Base-by-base conservation (phyloP, 208 protist genomes). In the Wallacemonas sp. region DNA sequence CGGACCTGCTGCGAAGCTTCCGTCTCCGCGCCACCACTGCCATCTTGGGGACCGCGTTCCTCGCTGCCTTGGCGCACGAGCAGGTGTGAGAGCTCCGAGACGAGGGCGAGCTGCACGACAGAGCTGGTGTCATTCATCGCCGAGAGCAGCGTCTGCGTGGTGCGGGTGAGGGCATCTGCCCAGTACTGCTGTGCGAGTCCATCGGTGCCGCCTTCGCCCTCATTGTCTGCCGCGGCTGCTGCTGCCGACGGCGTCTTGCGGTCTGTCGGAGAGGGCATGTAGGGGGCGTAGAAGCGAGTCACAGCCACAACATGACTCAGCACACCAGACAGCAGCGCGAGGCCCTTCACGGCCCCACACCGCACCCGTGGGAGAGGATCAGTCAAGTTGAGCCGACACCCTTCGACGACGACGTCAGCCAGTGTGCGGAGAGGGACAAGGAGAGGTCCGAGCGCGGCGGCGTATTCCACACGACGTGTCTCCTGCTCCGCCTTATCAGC, bases 81-180 rank as follows among this genome's bases (percentile, higher is more conserved):
- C 4, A 86, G 64, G 46, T 84, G 74, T 0, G 82, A 74, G 19
- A 92, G 72, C 66, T 87, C 77, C 31, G 86, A 81, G 22, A 87
- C 77, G 28, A 88, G 75, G n/a, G 77, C 70, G 3, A 92, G 66
- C 70, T 84, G 82, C 62, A 92, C 86, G 5, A 67, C 69, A 12
- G 86, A 77, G 72, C 76, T 84, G 30, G 58, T 65, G 75, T 88
- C 86, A 2, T 62, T 75, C 44, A 87, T 73, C 31, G 86, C 70
- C 19, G 60, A 63, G 70, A 92, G 75, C 21, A 92, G 75, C 8
- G 77, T 62, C 17, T 78, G 61, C 22, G 86, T 85, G 54, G 75
- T 73, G 33, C 51, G 46, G 62, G 73, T 68, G 15, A 90, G 67
- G 58, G 61, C 24, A 58, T 46, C 84, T 77, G 31, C 44, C 45